Evolutionary conservation across 2,329 filamentous ascomycete genomes (phyloP), one percentile per base, ranked within the genome.

Genomic region (Claviceps sp.): DNA sequence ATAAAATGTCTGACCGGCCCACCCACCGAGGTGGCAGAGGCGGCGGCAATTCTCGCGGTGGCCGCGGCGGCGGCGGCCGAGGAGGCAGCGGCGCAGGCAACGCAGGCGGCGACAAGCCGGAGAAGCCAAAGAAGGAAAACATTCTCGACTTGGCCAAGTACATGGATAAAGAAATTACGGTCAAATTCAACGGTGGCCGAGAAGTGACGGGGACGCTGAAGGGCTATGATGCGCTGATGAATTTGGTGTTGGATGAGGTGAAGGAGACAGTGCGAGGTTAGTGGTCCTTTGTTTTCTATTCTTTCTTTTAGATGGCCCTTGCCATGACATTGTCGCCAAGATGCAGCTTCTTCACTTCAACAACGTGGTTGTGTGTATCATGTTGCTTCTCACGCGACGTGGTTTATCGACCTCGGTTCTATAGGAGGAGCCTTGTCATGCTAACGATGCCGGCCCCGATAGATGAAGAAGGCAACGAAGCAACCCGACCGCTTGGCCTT

Each of bases 151-250:
- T 98, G 62, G 82, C 77, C 65, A 95, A 95, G 73, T 98, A 97
- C 70, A 89, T 95, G 85, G 89, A 98, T 70, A 95, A 96, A 79
- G 79, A 85, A 65, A 89, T 98, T 60, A 86, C 80, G 10, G 90
- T 98, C 66, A 97, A 97, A 72, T 97, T 98, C 69, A 96, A 89
- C 64, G 93, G 93, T 43, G 93, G 93, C 1, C 75, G 91, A 55
- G 89, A 96, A 75, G 91, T 95, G 52, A 84, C 82, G 49, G 93
- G 93, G 50, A 88, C 82, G 1, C 75, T 98, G 43, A 97, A 97
- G 70, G 93, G 93, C 56, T 97, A 90, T 68, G 93, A 98, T 67
- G 90, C 93, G 61, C 77, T 98, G 55, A 97, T 97, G 90, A 98
- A 98, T 67, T 76, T 98, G 56, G 93, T 98, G 26, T 75, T 98